Base-by-base conservation (phyloP, 371 early-diverging fungal genomes). In the Enterospora canceri region DNA sequence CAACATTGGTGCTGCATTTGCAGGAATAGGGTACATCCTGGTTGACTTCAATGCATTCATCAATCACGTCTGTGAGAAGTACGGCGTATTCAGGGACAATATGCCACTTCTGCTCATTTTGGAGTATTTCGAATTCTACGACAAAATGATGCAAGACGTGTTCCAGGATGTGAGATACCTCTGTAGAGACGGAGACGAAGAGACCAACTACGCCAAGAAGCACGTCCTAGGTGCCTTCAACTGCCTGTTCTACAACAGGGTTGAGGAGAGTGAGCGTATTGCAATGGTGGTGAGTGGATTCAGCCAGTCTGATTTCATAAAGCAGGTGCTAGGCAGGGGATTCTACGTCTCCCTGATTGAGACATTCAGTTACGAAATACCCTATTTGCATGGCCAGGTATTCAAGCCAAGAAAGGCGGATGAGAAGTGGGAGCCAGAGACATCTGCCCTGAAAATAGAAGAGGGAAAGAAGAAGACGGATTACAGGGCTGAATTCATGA, bases 11-110 rank as follows among this genome's bases (percentile, higher is more conserved):
- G 28, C 58, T 24, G 58, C 75, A 46, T 74, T 74, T 58, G 60
- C 74, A 24, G 74, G 74, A 2, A 74, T 74, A 21, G 74, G 74
- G 12, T 58, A 69, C 57, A 24, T 70, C n/a, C 2, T 70, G 23
- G 35, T 74, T 16, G 67, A 74, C 61, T 50, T 68, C 0, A 62
- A 67, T 32, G 58, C 55, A 5, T 26, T 74, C 18, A 56, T 74
- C n/a, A 21, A 4, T 1, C 29, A 58, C 40, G 33, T 59, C 18
- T n/a, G 47, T 18, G 60, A 47, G 8, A 57, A 32, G 3, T 70
- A 67, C 57, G 30, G 32, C 29, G 30, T 74, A 19, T 28, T 32
- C n/a, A 46, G 62, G 48, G 49, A 29, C 23, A 46, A 24, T 16
- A 51, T 70, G 1, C 74, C 74, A 19, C 23, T 59, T 1, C 65